Evolutionary conservation across 2,329 filamentous ascomycete genomes (phyloP).

Genomic region (Cercospora sp.): DNA sequence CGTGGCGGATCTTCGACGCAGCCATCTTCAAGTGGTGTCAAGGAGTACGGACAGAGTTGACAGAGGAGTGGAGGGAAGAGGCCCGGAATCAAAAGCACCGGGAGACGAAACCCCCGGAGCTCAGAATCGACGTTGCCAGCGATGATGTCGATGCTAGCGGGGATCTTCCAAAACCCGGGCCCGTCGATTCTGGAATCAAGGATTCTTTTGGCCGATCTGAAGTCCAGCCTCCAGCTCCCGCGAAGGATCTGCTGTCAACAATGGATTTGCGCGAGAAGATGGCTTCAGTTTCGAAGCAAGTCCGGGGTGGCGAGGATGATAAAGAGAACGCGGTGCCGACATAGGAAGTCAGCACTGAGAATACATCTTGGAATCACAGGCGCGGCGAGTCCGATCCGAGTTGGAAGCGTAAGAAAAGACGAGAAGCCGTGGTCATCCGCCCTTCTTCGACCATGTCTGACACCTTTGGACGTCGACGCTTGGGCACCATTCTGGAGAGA

Average conservation of each 20-base stretch:
- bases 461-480: slow-evolving; percentile 3
- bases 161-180: background rate
- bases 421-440: slow-evolving; percentile 8
- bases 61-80: slow-evolving; percentile 63
- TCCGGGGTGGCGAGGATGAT: slow-evolving; percentile 9
- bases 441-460: slow-evolving; percentile 1
- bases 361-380: slow-evolving; percentile 8
- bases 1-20: slow-evolving; percentile 79
- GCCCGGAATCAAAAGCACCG: slow-evolving; percentile 25
- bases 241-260: background rate
- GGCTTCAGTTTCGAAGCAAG: slow-evolving; percentile 11
- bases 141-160: slow-evolving; percentile 6
- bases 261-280: slow-evolving; percentile 7
- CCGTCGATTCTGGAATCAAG: slow-evolving; percentile 6
- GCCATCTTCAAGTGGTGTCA: slow-evolving; percentile 82
- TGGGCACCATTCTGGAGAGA: slow-evolving; percentile 10
- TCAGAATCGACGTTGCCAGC: slow-evolving; percentile 32
- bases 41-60: slow-evolving; percentile 79
- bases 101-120: slow-evolving; percentile 31
- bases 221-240: background rate
- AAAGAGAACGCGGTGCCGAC: slow-evolving; percentile 21
- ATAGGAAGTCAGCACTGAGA: slow-evolving; percentile 12
- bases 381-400: slow-evolving; percentile 8
- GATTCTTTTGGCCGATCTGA: slow-evolving; percentile 1
- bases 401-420: slow-evolving; percentile 9